Evolutionary conservation across 345 rosid genomes (phyloP).

Genomic region (Brassica rapa): DNA sequence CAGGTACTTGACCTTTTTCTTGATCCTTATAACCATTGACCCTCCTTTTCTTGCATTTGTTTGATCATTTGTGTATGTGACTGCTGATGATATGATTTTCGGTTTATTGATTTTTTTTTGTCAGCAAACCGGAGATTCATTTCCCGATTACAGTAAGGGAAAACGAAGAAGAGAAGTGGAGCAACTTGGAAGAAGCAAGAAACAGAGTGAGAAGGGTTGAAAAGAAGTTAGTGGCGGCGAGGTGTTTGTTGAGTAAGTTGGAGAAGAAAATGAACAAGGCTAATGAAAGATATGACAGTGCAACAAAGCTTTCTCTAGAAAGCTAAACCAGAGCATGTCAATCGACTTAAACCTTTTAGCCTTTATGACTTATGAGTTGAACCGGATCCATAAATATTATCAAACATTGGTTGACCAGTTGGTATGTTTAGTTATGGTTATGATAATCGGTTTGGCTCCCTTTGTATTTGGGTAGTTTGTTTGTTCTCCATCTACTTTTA

Average conservation of each 20-base stretch:
- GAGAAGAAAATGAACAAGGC: conserved; percentile 15
- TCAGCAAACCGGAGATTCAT: conserved; percentile 20
- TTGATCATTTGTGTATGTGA: background rate
- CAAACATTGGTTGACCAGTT: background rate
- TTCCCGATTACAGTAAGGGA: conserved; percentile 10
- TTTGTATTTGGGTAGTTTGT: background rate
- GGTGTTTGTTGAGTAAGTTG: background rate
- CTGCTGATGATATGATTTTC: background rate
- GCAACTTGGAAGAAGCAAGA: conserved; percentile 13
- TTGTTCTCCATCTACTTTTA: background rate
- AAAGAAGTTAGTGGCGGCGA: conserved; percentile 7
- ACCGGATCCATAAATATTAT: background rate
- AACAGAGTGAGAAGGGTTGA: background rate
- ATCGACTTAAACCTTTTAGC: background rate
- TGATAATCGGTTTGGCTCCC: background rate
- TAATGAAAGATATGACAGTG: background rate
- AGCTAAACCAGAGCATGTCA: background rate
- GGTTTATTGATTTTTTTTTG: background rate
- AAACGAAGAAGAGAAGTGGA: conserved; percentile 21
- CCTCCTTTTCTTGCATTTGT: too few relatives aligned
- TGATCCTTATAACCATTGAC: too few relatives aligned
- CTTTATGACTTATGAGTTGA: background rate
- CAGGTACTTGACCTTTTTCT: conserved; percentile 39
- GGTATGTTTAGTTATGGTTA: background rate
- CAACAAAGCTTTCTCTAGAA: background rate